Evolutionary conservation across 2,329 filamentous ascomycete genomes (phyloP), one percentile per base, ranked within the genome.

Genomic region (Arthrinium phaeospermum): DNA sequence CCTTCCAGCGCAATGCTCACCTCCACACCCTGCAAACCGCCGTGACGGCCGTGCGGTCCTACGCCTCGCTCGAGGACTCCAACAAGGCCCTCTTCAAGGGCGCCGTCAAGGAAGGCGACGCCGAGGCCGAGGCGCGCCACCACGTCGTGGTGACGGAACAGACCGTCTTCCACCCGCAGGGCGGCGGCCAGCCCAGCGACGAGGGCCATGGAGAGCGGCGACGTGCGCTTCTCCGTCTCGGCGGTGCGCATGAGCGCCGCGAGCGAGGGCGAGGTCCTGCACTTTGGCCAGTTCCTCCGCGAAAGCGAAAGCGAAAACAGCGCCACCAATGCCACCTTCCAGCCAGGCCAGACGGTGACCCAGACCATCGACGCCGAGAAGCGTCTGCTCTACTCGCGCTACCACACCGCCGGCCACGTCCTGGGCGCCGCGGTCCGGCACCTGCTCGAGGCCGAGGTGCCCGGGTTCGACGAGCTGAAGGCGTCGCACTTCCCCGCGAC

Each of bases 81-180:
- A 88, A 89, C 71, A 86, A 83, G 70, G 78, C 81, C 8, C 86
- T 93, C 13, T 91, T 91, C 83, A 93, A 92, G 78, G 81, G 87
- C 16, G 85, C 83, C 5, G 79, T 79, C 12, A 84, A 87, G 6
- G 85, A 89, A 75, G 57, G 30, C 4, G 57, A 64, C 3, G 57
- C 30, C 8, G 57, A 64, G 16, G 57, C 34, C 3, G 57, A 24
- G n/a, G 30, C n/a, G 1, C 57, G 57, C 19, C 45, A 69, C 16
- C 85, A 87, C 76, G 86, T 90, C n/a, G 80, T 93, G 27, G 85
- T 90, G 7, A 92, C 90, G 0, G 83, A 88, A 1, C 82, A 88
- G 67, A 94, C 92, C n/a, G 91, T 94, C 73, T 94, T 94, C 81
- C 91, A 94, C 74, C 90, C 91, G 0, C 92, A 94, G 80, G 92